These are phyloP conservation scores for Sungouiozyma ichnusensis DNA, from an alignment of 805 yeast species.

Conservation along the genomic window DNA sequence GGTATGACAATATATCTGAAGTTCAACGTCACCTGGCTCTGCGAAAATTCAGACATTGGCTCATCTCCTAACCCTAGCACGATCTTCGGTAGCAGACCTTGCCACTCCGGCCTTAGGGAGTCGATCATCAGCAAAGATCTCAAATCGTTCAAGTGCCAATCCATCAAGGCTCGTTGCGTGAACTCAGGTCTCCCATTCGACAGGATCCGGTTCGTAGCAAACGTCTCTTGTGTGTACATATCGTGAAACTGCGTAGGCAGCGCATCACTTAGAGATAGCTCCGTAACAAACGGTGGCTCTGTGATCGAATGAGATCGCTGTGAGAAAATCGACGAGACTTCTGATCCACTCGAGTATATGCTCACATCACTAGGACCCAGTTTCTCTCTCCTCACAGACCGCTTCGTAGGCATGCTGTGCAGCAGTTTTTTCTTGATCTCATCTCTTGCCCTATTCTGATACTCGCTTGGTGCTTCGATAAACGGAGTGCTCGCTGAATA, in stretches of 20 bases:
- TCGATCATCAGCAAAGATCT: conserved; percentile 48
- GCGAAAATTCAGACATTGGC: conserved; percentile 1
- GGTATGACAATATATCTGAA: conserved; percentile 43
- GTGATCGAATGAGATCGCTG: background rate
- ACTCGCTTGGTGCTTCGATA: conserved; percentile 26
- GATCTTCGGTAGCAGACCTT: conserved; percentile 35
- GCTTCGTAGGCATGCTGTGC: conserved; percentile 3
- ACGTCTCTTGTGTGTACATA: conserved; percentile 43
- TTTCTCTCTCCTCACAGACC: background rate
- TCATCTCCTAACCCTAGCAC: background rate
- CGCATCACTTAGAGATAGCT: conserved; percentile 33
- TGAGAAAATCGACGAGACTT: background rate
- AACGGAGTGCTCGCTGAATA: conserved; percentile 7
- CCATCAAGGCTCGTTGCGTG: conserved; percentile 45
- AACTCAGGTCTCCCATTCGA: conserved; percentile 47
- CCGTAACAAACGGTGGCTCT: conserved; percentile 4
- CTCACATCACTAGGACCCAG: background rate
- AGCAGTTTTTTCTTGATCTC: conserved; percentile 21
- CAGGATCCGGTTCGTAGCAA: conserved; percentile 30
- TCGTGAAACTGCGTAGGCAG: conserved; percentile 37
- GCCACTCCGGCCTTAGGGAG: conserved; percentile 41
- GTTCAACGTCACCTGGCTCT: conserved; percentile 5
- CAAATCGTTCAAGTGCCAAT: conserved; percentile 58
- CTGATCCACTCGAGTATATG: background rate
- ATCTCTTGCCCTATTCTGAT: conserved; percentile 24